These are phyloP conservation scores for Amniculicola lignicola DNA, from an alignment of 495 filamentous ascomycete genomes.

Conservation along the genomic window DNA sequence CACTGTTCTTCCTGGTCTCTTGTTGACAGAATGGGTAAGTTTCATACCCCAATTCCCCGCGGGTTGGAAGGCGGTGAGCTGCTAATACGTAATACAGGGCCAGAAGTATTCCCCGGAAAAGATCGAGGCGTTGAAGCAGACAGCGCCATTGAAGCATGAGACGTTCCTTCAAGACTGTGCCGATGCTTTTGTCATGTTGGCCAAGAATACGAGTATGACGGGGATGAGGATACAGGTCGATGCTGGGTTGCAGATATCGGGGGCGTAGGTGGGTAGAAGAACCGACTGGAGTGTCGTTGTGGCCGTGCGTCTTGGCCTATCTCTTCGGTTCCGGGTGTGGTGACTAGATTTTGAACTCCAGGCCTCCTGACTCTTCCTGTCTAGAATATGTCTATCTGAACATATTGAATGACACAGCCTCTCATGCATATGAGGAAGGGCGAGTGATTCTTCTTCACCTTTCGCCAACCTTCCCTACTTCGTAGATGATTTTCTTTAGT, in stretches of 20 bases:
- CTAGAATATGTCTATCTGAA: too few species aligned
- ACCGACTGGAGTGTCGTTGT: too few species aligned
- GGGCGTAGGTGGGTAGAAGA: slow-evolving; percentile 7
- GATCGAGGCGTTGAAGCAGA: slow-evolving; percentile 35
- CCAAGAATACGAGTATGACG: slow-evolving; percentile 45
- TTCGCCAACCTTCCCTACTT: too few species aligned
- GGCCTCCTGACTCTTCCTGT: too few species aligned
- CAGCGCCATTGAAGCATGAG: slow-evolving; percentile 40
- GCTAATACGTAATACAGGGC: slow-evolving; percentile 27
- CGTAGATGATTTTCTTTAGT: too few species aligned
- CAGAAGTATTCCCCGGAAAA: slow-evolving; percentile 35
- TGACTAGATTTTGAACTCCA: neutral
- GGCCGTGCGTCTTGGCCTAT: too few species aligned
- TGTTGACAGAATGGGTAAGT: slow-evolving; percentile 70
- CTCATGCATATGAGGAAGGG: too few species aligned
- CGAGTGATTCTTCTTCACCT: too few species aligned
- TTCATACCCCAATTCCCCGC: neutral
- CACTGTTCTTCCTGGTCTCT: slow-evolving; percentile 62
- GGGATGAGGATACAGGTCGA: slow-evolving; percentile 41
- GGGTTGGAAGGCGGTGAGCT: neutral
- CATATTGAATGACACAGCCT: too few species aligned
- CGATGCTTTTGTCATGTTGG: slow-evolving; percentile 41
- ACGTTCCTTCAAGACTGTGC: slow-evolving; percentile 44
- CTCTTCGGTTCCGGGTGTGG: neutral
- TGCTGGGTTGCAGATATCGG: slow-evolving; percentile 27